A percentile compares a stretch with the other conserved stretches of the same genome.
Conservation (phyloP, 805 yeast species). For the Ogataea nonfermentans region DNA sequence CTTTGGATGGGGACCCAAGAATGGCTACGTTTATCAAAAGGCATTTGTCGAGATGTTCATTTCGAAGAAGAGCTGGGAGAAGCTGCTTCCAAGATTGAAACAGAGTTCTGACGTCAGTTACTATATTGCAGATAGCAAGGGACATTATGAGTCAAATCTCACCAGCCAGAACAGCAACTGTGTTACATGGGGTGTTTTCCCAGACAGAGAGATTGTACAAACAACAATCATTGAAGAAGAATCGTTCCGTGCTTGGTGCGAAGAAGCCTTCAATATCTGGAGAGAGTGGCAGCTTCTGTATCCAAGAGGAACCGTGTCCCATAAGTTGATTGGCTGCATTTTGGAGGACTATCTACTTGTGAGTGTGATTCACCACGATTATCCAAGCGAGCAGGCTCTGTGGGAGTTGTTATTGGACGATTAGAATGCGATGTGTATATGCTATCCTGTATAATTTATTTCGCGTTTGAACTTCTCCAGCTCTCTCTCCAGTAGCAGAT, state of each 20-base stretch:
- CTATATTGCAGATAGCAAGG: constrained; percentile 66
- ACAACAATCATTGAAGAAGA: constrained; percentile 91
- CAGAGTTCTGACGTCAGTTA: constrained; percentile 58
- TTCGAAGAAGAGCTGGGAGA: constrained; percentile 68
- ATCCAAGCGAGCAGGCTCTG: constrained; percentile 63
- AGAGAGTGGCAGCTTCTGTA: constrained; percentile 87
- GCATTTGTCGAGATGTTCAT: constrained; percentile 89
- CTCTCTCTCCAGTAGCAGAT: constrained; percentile 31
- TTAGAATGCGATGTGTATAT: constrained; percentile 5
- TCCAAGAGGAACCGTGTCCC: constrained; percentile 53
- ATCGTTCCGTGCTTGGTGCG: constrained; percentile 93
- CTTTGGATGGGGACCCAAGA: constrained; percentile 96
- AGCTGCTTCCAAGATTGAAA: constrained; percentile 51
- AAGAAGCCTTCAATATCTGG: constrained; percentile 92
- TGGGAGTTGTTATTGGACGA: constrained; percentile 62
- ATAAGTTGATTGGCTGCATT: constrained; percentile 57
- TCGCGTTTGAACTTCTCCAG: constrained; percentile 38
- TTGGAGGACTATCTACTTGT: constrained; percentile 68
- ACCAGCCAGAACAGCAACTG: constrained; percentile 61
- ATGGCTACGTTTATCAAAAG: constrained; percentile 89
- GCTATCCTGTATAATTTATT: constrained; percentile 20
- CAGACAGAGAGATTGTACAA: constrained; percentile 83
- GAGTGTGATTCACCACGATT: constrained; percentile 87
- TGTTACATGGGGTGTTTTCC: constrained; percentile 98
- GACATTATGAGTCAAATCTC: constrained; percentile 60